Evolutionary conservation across 1,139 yeast genomes (phyloP).

Genomic region (Yamadazyma diddensiae): DNA sequence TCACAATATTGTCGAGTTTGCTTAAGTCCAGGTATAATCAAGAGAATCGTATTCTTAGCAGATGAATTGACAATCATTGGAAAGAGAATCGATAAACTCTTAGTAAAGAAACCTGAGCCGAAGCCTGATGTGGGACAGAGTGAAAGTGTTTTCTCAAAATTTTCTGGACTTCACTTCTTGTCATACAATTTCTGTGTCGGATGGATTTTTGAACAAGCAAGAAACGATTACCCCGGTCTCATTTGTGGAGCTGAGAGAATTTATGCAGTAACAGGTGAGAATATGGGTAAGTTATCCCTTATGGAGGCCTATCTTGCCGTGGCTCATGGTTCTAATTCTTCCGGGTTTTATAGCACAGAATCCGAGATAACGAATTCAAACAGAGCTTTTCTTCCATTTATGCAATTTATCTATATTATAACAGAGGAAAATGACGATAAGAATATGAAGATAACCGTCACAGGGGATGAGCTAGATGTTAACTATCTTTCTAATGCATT

Average conservation of each 20-base stretch:
- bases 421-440: constrained; percentile 24
- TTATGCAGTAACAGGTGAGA: constrained; percentile 58
- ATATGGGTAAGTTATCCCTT: constrained; percentile 63
- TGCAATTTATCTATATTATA: constrained; percentile 57
- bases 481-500: constrained; percentile 55
- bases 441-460: constrained; percentile 43
- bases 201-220: constrained; percentile 56
- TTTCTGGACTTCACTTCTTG: constrained; percentile 54
- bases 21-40: constrained; percentile 50
- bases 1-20: constrained; percentile 58
- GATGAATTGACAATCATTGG: constrained; percentile 12
- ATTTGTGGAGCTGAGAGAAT: constrained; percentile 72
- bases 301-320: constrained; percentile 63
- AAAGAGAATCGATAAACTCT: constrained; percentile 5
- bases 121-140: not conserved
- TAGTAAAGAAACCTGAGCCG: not conserved
- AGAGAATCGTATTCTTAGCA: constrained; percentile 28
- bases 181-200: constrained; percentile 72
- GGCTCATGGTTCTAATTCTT: constrained; percentile 57
- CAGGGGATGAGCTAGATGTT: constrained; percentile 69
- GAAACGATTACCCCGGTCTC: constrained; percentile 60
- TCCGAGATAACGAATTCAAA: constrained; percentile 49
- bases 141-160: constrained; percentile 4
- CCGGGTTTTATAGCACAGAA: constrained; percentile 48
- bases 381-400: constrained; percentile 64